Evolutionary conservation across 257 asterid species (phyloP).

Genomic region (Scutellaria barbata): DNA sequence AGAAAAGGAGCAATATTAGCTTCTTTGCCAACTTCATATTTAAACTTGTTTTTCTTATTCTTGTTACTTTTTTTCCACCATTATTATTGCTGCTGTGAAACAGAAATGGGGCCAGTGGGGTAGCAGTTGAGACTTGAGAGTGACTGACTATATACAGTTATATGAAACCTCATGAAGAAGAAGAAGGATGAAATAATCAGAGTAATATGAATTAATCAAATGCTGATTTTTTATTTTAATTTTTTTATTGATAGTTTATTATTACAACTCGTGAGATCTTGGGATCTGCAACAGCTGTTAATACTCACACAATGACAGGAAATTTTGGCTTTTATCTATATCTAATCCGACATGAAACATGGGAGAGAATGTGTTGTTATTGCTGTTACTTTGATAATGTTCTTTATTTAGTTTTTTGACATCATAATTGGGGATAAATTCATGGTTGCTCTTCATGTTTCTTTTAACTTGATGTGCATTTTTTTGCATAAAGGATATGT

Average conservation of each 20-base stretch:
- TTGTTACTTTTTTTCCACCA: slow-evolving; percentile 35
- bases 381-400: slow-evolving; percentile 10
- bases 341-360: slow-evolving; percentile 70
- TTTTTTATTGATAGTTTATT: background rate
- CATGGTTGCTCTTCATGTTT: too few relatives aligned
- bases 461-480: too few relatives aligned
- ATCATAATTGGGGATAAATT: too few relatives aligned
- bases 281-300: slow-evolving; percentile 73
- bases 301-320: slow-evolving; percentile 47
- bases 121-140: slow-evolving; percentile 25
- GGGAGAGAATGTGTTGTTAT: slow-evolving; percentile 69
- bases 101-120: slow-evolving; percentile 46
- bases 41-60: background rate
- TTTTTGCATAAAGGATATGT: too few relatives aligned
- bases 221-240: slow-evolving; percentile 25
- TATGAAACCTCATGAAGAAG: slow-evolving; percentile 40
- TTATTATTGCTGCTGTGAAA: slow-evolving; percentile 15
- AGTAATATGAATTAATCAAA: slow-evolving; percentile 32
- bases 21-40: slow-evolving; percentile 34
- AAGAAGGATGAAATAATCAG: slow-evolving; percentile 23
- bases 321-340: slow-evolving; percentile 60
- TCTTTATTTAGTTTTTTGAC: background rate
- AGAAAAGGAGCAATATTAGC: slow-evolving; percentile 34
- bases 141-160: slow-evolving; percentile 15
- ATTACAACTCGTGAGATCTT: slow-evolving; percentile 62